Evolutionary conservation across 2,329 filamentous ascomycete species (phyloP), one percentile per base, ranked within the genome.

Genomic region (Davidsoniella virescens): DNA sequence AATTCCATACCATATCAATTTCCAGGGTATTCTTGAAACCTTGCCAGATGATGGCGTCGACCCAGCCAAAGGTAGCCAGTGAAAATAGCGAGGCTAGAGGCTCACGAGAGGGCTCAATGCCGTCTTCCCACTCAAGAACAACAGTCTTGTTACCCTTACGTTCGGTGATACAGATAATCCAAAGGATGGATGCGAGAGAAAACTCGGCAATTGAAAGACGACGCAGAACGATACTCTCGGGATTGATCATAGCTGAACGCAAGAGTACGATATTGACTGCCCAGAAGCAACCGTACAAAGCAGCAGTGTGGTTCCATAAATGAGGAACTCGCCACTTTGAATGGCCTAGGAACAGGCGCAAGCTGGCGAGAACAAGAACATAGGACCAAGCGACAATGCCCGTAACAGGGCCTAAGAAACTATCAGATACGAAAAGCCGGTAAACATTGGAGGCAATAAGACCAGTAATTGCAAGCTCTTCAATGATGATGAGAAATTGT

Each of bases 61-160:
- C 78, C 92, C 92, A 98, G 17, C 78, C 71, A 62, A 95, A 98
- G 2, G 87, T 92, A 18, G 80, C 80, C 42, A 93, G 70, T 2
- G 92, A 96, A 55, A 96, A 77, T 5, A 96, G 67, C 62, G 90
- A 96, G 1, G 92, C 87, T 37, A 86, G 71, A 5, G 87, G 86
- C 62, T 98, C 88, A 55, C 76, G 79, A 2, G 88, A 90, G 17
- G 92, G 92, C 59, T 90, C 78, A 47, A 98, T 76, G 29, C 82
- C 83, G 54, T 84, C 86, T 64, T 95, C 88, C 70, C 88, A 88
- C 64, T 94, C 87, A 59, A 96, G 64, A 43, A 88, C 66, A 10
- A 98, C 84, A 2, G 83, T 79, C 64, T 87, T 92, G 64, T 96
- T 96, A 42, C 92, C 92, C 66, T 87, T 92, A 56, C 92, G 80